Evolutionary conservation across 2,329 filamentous ascomycete species (phyloP), one percentile per base, ranked within the genome.

Genomic region (Trichothecium sympodiale): DNA sequence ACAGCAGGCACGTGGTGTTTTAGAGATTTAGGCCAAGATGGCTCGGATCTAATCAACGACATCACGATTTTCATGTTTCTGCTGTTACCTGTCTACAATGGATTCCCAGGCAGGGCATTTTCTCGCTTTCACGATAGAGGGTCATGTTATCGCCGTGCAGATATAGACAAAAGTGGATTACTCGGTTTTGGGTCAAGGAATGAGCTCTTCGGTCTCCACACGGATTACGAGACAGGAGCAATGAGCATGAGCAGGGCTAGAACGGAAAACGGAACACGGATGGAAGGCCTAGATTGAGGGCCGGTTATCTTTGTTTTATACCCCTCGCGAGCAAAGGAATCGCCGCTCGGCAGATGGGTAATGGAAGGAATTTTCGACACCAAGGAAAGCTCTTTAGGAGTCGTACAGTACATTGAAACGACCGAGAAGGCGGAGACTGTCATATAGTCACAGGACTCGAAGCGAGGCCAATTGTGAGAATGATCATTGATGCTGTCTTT

Each of bases 111-210:
- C 47, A 53, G 50, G 56, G 54, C 49, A 56, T 56, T 59, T 60
- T 55, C 52, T 53, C 52, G 48, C 50, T 57, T 60, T 58, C 50
- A 57, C 54, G 50, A 57, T 57, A 62, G 56, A 61, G 54, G 57
- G 56, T 62, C 58, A 57, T 62, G 59, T 53, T 55, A 57, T 62
- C 59, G 58, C 57, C 59, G 57, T 59, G 53, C 55, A 57, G 46
- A 57, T 62, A 71, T 76, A 77, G 71, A 77, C 67, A 74, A 75
- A 76, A 74, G 68, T 69, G 69, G 71, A 72, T 73, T 73, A 71
- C 69, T 74, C 70, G 62, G 67, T 69, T 70, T 60, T 71, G 67
- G 59, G 65, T 65, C 56, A 25, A 25, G 41, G 44, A 41, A 53
- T 49, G 50, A 50, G 56, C 58, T 58, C 50, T 46, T 47, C 49